A percentile compares a stretch with the other conserved stretches of the same genome.
phyloP scores from a whole-genome alignment of 306 rosid species.

The Comarum palustre region DNA sequence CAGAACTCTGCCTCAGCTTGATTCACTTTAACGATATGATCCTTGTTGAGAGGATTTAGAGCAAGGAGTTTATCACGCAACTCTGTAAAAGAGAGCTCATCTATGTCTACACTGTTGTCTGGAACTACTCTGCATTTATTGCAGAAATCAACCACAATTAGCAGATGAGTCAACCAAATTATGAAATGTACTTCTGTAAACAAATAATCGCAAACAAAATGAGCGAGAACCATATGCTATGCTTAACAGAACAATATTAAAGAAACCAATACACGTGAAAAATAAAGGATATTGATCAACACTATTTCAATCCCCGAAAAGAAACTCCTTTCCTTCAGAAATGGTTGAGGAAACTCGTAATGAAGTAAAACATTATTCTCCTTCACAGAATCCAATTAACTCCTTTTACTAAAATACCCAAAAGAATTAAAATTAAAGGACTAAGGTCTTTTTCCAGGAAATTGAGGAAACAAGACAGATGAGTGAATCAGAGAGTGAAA shows the following conservation, averaged over 20 bases:
- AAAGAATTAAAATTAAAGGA: not conserved
- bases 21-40: slow-evolving; percentile 68
- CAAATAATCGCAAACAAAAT: slow-evolving; percentile 1
- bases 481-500: not conserved
- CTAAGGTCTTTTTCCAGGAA: not conserved
- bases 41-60: slow-evolving; percentile 79
- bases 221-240: not conserved
- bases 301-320: not conserved
- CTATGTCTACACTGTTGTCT: slow-evolving; percentile 46
- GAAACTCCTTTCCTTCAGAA: not conserved
- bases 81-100: slow-evolving; percentile 86
- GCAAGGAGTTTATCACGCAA: slow-evolving; percentile 82
- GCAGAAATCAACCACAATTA: slow-evolving; percentile 19
- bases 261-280: not conserved
- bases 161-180: slow-evolving; percentile 21
- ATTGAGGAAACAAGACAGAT: not conserved
- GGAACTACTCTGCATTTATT: slow-evolving; percentile 50
- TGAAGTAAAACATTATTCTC: not conserved
- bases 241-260: not conserved
- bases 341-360: not conserved
- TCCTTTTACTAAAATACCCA: not conserved
- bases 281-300: not conserved
- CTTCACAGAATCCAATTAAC: not conserved
- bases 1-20: slow-evolving; percentile 98
- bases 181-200: slow-evolving; percentile 13